These are phyloP conservation scores for Aspergillus novoparasiticus DNA, from an alignment of 2,329 filamentous ascomycete species.

Conservation along the genomic window DNA sequence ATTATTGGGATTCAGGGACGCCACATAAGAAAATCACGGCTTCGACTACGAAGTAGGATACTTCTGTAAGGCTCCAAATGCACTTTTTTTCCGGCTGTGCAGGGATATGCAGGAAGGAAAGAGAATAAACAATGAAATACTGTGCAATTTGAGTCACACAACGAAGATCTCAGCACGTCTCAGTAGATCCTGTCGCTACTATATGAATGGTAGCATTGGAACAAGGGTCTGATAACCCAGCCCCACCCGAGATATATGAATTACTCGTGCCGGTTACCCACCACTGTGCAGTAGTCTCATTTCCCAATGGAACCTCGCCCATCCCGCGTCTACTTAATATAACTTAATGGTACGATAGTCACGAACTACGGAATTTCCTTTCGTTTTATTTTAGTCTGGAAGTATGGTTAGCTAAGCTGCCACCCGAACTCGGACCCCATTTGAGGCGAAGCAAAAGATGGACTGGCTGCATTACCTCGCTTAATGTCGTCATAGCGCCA, in stretches of 20 bases:
- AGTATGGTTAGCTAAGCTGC: neutral
- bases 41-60: neutral
- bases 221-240: neutral
- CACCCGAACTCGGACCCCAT: too few species aligned
- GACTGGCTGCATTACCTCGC: neutral
- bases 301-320: neutral
- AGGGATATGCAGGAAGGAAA: neutral
- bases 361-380: neutral
- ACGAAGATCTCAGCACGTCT: neutral
- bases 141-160: neutral
- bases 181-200: neutral
- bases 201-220: neutral
- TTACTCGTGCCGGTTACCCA: neutral
- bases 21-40: neutral
- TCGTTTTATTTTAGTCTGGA: neutral
- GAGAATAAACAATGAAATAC: neutral
- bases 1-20: too few species aligned
- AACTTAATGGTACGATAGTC: neutral
- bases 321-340: neutral
- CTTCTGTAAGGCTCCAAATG: neutral
- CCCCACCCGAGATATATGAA: neutral
- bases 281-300: neutral
- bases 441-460: neutral
- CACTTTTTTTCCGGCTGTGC: neutral
- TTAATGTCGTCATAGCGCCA: neutral